Evolutionary conservation across 2,329 filamentous ascomycete species (phyloP).

Genomic region (Pseudocercospora cruenta): DNA sequence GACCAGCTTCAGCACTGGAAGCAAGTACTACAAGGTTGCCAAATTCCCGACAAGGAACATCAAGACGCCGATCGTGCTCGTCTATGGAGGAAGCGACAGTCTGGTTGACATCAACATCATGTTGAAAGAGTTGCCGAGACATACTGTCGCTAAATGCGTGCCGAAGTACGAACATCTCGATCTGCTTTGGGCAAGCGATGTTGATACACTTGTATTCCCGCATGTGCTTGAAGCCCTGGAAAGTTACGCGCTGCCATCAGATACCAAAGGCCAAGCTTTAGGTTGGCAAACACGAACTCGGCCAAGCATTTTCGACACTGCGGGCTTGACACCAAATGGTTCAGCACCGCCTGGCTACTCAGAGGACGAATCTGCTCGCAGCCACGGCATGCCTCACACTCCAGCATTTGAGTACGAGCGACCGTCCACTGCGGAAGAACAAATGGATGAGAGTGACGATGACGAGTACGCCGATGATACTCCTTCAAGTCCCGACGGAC

Average conservation of each 20-base stretch:
- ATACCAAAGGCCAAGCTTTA: constrained; percentile 30
- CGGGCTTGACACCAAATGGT: constrained; percentile 21
- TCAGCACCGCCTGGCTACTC: constrained; percentile 36
- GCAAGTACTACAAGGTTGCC: constrained; percentile 92
- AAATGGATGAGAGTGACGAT: constrained; percentile 35
- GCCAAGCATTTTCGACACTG: constrained; percentile 31
- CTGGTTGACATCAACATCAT: constrained; percentile 92
- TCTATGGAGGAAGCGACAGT: constrained; percentile 93
- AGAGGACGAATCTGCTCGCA: constrained; percentile 30
- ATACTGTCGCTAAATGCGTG: constrained; percentile 84
- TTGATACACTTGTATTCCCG: constrained; percentile 81
- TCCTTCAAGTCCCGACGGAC: constrained; percentile 1
- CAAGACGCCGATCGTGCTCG: constrained; percentile 87
- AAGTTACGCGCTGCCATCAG: constrained; percentile 53
- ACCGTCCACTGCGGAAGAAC: constrained; percentile 29
- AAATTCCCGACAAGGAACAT: constrained; percentile 97
- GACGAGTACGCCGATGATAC: constrained; percentile 31
- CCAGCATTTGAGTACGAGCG: constrained; percentile 28
- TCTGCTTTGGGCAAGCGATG: constrained; percentile 90
- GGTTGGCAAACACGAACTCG: constrained; percentile 25
- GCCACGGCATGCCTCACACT: constrained; percentile 21
- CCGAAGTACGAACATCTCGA: constrained; percentile 95
- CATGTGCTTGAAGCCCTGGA: constrained; percentile 90
- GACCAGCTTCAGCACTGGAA: constrained; percentile 68
- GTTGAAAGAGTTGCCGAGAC: constrained; percentile 81